Conservation (phyloP, 805 yeast genomes). For the Sugiyamaella lignohabitans region DNA sequence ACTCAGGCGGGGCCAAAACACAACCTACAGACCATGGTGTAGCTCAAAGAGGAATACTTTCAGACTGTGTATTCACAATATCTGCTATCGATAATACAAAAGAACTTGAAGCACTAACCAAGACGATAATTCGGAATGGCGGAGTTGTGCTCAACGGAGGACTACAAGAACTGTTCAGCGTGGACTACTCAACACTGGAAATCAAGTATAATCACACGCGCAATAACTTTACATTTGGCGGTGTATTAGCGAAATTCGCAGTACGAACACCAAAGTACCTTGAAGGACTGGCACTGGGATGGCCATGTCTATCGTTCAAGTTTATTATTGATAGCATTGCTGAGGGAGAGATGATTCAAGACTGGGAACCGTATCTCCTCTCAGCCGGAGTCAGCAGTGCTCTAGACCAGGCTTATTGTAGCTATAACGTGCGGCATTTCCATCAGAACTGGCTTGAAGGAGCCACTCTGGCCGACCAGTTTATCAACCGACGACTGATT, state of each 20-base stretch:
- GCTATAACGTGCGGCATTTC: constrained; percentile 23
- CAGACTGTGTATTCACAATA: constrained; percentile 16
- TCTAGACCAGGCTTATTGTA: constrained; percentile 28
- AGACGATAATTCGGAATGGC: constrained; percentile 10
- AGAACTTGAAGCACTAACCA: background rate
- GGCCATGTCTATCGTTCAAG: constrained; percentile 69
- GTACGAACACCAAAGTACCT: constrained; percentile 69
- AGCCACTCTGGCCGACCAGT: constrained; percentile 22
- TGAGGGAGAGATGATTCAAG: constrained; percentile 23
- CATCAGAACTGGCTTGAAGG: constrained; percentile 19
- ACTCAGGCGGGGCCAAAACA: background rate
- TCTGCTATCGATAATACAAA: constrained; percentile 17
- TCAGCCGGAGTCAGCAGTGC: constrained; percentile 65
- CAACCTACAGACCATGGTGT: too few relatives aligned
- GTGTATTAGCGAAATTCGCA: constrained; percentile 52
- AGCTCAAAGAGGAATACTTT: constrained; percentile 18
- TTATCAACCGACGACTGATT: constrained; percentile 18
- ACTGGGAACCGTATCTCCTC: constrained; percentile 52
- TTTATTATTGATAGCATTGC: constrained; percentile 49
- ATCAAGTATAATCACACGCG: constrained; percentile 4
- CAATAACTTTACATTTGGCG: constrained; percentile 43
- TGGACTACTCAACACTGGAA: constrained; percentile 5
- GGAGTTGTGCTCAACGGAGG: constrained; percentile 19
- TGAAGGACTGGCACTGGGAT: constrained; percentile 70
- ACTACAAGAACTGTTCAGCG: constrained; percentile 16